Evolutionary conservation across 495 filamentous ascomycete genomes (phyloP), one percentile per base, ranked within the genome.

Genomic region (Chaetomium fimeti): DNA sequence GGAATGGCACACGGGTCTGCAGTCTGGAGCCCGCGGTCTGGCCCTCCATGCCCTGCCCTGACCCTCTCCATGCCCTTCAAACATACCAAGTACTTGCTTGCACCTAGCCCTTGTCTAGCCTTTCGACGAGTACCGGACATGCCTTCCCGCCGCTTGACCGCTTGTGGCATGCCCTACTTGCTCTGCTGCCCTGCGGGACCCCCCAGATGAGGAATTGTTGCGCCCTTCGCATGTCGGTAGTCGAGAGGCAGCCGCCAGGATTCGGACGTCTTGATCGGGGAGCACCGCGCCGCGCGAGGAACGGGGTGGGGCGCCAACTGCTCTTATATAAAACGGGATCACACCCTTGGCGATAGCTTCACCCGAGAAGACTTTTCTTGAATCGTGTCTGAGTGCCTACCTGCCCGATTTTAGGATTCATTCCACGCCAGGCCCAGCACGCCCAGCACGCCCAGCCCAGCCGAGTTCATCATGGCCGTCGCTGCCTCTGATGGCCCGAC

Each of bases 391-490:
- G 38, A 36, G 32, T 11, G 32, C 32, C 8, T 36, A 1, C 8
- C 8, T 11, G 3, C 32, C 32, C 8, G 1, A 11, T 36, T 36
- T 36, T 9, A 36, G 8, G 36, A 7, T 5, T 15, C 12, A 9
- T 38, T 36, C 28, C 52, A 32, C 13, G 0, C 27, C 18, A 1
- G 5, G 16, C 24, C 22, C 55, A 11, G 22, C 53, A 2, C 16
- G 0, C 5, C 3, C 42, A 4, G n/a, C 32, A 13, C 16, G 15
- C 48, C 24, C 16, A 9, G 25, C n/a, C 24, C 27, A 45, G 0
- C 3, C 32, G 32, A 36, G 32, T 43, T 11, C 63, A 52, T 1
- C 24, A 66, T 66, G 63, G 40, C 63, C 7, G 24, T 52, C 43
- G 25, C 63, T 20, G 29, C 28, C 16, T 28, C n/a, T n/a, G 51